Evolutionary conservation across 169 alveolate genomes (phyloP), one percentile per base, ranked within the genome.

Genomic region (Cytauxzoon felis): DNA sequence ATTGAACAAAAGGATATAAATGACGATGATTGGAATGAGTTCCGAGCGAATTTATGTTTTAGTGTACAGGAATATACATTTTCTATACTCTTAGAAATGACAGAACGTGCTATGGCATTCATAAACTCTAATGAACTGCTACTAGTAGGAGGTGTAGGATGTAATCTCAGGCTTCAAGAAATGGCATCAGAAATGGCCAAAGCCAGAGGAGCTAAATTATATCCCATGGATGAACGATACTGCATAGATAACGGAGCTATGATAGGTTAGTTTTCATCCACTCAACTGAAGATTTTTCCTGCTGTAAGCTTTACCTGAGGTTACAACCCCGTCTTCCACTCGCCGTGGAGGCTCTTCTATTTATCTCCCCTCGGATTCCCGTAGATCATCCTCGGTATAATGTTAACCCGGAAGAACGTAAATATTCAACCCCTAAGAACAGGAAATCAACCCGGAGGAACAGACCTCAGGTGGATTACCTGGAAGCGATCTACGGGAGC

Each of bases 211-310:
- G 98, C 98, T 11, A 85, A 84, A 57, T 93, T 97, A 40, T 96
- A 97, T 54, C 97, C 98, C 3, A 97, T 95, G 98, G 99, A 97
- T 80, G 98, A 97, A 59, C 93, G 99, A 58, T 97, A 97, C 81
- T 96, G 99, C 78, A 95, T 97, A 23, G 99, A 97, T 76, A 97
- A 97, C 84, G 99, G 99, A 5, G 99, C 99, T 24, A 97, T 97
- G 99, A 95, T 97, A 27, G 99, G 82, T 71, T 16, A 27, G n/a
- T n/a, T n/a, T n/a, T n/a, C n/a, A n/a, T n/a, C n/a, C n/a, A n/a
- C n/a, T n/a, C n/a, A n/a, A n/a, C n/a, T n/a, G n/a, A n/a, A n/a
- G n/a, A n/a, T n/a, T n/a, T n/a, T n/a, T n/a, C n/a, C n/a, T n/a
- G n/a, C n/a, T n/a, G n/a, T n/a, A n/a, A n/a, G n/a, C n/a, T n/a